These are phyloP conservation scores for Candida awuae DNA, from an alignment of 805 yeast species.

Conservation along the genomic window DNA sequence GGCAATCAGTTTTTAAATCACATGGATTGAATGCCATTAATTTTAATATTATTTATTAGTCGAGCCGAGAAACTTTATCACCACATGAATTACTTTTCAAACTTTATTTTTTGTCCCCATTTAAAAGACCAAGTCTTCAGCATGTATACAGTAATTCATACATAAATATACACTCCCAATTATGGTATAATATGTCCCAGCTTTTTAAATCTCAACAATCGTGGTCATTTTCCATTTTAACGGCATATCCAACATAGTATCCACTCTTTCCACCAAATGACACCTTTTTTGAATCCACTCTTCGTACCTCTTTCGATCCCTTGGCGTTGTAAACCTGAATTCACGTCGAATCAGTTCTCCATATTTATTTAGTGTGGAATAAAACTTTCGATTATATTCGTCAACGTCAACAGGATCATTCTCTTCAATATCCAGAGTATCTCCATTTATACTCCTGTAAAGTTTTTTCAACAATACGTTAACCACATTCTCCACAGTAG, in stretches of 20 bases:
- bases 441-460: conserved; percentile 35
- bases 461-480: conserved; percentile 40
- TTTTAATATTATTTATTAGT: too few relatives aligned
- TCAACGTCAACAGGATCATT: conserved; percentile 13
- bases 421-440: conserved; percentile 7
- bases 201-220: conserved; percentile 5
- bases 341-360: conserved; percentile 23
- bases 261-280: neutral
- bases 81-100: too few relatives aligned
- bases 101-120: too few relatives aligned
- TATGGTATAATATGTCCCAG: neutral
- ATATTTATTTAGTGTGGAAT: conserved; percentile 17
- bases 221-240: conserved; percentile 25
- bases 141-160: too few relatives aligned
- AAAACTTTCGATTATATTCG: conserved; percentile 24
- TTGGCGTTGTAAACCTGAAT: conserved; percentile 24
- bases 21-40: too few relatives aligned
- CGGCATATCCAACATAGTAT: conserved; percentile 11
- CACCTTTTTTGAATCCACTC: neutral
- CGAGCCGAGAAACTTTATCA: too few relatives aligned
- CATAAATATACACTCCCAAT: too few relatives aligned
- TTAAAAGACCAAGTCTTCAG: too few relatives aligned
- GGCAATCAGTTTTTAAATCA: too few relatives aligned
- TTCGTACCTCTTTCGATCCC: conserved; percentile 24
- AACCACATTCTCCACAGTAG: conserved; percentile 30